Evolutionary conservation across 2,329 filamentous ascomycete genomes (phyloP), one percentile per base, ranked within the genome.

Genomic region (Aspergillus nomiae): DNA sequence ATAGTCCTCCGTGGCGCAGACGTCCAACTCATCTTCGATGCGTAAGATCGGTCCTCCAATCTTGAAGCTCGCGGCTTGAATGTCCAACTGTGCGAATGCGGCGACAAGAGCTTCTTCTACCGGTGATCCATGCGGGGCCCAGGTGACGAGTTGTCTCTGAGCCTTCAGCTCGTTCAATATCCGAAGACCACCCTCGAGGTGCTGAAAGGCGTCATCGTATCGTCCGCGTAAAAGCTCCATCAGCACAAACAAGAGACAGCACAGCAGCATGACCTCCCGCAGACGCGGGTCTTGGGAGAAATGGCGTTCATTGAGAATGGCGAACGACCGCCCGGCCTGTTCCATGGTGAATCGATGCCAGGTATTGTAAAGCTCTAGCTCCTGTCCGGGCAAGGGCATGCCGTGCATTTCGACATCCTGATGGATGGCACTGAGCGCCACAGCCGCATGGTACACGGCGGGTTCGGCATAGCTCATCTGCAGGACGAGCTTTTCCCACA

Each of bases 261-360:
- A 62, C 2, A 62, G 26, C 8, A 62, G 38, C 46, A 62, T 46
- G 21, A 58, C 48, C 19, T 46, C 48, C 7, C 38, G 41, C 4
- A 54, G 11, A 4, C 24, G 36, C 4, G 60, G 60, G 24, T 62
- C 60, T 12, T 60, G 58, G 6, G 56, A 59, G 4, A 36, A 21
- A 21, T 55, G 36, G 7, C 60, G 60, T 30, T 21, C 41, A 5
- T 41, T 45, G 3, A 62, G 8, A 1, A 41, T 32, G 11, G 45
- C 34, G 16, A 46, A 62, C 4, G 60, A 48, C 10, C 60, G 60
- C 11, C 34, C 48, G 21, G 56, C 32, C 10, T 62, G 60, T 14
- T 62, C 60, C 38, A 62, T 30, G 8, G 60, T 45, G 24, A 62
- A 62, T 24, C 53, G 34, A 28, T 62, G 55, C 60, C 55, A 62